Conservation (phyloP, 78 protist genomes). For the Polysphondylium violaceum region DNA sequence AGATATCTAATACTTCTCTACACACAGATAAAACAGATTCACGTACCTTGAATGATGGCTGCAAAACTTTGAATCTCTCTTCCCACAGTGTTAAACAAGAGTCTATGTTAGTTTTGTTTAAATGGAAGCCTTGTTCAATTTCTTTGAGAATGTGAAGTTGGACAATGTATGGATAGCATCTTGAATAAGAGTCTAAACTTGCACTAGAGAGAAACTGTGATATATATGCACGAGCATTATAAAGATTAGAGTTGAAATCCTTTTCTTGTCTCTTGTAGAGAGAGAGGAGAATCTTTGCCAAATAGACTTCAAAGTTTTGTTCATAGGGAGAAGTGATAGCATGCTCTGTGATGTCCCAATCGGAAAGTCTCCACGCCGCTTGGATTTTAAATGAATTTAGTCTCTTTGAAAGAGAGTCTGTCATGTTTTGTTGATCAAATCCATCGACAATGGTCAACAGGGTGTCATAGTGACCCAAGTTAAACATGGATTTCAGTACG, state of each 20-base stretch:
- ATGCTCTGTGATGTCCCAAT: constrained; percentile 49
- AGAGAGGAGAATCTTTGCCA: constrained; percentile 31
- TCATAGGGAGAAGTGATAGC: constrained; percentile 12
- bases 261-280: constrained; percentile 21
- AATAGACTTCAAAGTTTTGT: constrained; percentile 32
- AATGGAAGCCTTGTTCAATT: constrained; percentile 66
- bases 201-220: constrained; percentile 70
- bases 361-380: constrained; percentile 64
- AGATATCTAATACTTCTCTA: constrained; percentile 40
- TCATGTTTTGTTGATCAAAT: constrained; percentile 8
- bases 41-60: constrained; percentile 46
- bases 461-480: constrained; percentile 55
- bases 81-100: constrained; percentile 17
- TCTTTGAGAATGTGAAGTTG: constrained; percentile 88
- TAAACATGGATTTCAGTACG: constrained; percentile 24
- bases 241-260: constrained; percentile 20
- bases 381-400: constrained; percentile 4
- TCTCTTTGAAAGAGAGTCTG: not conserved
- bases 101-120: not conserved
- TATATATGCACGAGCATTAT: constrained; percentile 7
- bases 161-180: constrained; percentile 80
- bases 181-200: constrained; percentile 80
- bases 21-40: constrained; percentile 80
- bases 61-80: constrained; percentile 54
- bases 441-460: constrained; percentile 35